phyloP scores from a whole-genome alignment of 352 stramenopile species.

The Bremia lactucae region DNA sequence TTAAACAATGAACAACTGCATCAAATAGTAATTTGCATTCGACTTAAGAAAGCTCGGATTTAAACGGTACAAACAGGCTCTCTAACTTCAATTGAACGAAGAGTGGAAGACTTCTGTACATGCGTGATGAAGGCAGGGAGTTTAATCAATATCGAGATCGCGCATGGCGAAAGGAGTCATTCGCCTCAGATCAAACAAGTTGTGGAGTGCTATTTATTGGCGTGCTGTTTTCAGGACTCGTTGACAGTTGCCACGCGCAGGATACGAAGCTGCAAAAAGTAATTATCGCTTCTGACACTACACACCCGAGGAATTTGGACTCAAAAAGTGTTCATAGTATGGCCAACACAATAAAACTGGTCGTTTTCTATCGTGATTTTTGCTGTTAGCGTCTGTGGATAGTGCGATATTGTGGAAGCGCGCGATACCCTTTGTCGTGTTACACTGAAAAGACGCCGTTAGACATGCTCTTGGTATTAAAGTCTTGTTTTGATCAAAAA shows the following conservation, averaged over 20 bases:
- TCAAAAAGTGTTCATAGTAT: conserved; percentile 58
- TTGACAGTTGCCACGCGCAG: conserved; percentile 34
- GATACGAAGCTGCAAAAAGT: conserved; percentile 35
- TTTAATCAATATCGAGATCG: conserved; percentile 31
- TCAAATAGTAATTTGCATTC: too few relatives aligned
- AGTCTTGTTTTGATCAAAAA: conserved; percentile 49
- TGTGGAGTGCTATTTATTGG: conserved; percentile 75
- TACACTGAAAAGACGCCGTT: conserved; percentile 47
- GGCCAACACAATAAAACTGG: neutral
- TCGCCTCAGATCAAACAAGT: conserved; percentile 65
- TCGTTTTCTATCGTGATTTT: neutral
- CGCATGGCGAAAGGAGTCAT: conserved; percentile 19
- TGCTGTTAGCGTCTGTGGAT: neutral
- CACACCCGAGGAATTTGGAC: conserved; percentile 54
- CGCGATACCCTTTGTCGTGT: conserved; percentile 28
- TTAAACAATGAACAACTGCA: too few relatives aligned
- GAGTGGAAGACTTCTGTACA: conserved; percentile 53
- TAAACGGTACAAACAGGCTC: conserved; percentile 30
- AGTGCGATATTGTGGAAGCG: conserved; percentile 37
- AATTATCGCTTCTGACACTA: conserved; percentile 48
- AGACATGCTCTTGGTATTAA: conserved; percentile 66
- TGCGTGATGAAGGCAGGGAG: conserved; percentile 31
- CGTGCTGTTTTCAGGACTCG: conserved; percentile 37
- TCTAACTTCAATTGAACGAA: conserved; percentile 33
- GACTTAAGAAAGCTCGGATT: conserved; percentile 34